phyloP scores from a whole-genome alignment of 805 yeast species.

The Saccharomycopsis sp. region DNA sequence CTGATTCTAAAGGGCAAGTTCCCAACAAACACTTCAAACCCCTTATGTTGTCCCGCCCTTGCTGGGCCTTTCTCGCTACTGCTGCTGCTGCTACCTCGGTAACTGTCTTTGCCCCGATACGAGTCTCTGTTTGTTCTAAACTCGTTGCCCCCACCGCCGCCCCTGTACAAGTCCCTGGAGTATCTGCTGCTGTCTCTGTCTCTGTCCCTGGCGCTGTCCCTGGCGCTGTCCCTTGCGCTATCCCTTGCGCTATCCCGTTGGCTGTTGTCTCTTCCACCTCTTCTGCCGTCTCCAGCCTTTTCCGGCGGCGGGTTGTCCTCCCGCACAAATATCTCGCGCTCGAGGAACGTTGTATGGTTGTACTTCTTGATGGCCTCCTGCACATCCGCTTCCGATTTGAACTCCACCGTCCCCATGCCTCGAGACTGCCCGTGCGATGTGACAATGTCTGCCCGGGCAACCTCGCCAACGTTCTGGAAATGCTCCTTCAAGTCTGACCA shows the following conservation, averaged over 20 bases:
- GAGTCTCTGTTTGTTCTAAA: slow-evolving; percentile 11
- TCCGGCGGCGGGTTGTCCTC: slow-evolving; percentile 82
- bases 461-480: slow-evolving; percentile 53
- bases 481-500: slow-evolving; percentile 50
- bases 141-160: slow-evolving; percentile 17
- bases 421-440: slow-evolving; percentile 70
- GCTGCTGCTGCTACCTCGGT: slow-evolving; percentile 21
- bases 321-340: slow-evolving; percentile 80
- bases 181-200: slow-evolving; percentile 25
- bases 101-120: slow-evolving; percentile 23
- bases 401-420: slow-evolving; percentile 91
- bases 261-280: slow-evolving; percentile 16
- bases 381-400: slow-evolving; percentile 54
- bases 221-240: slow-evolving; percentile 9
- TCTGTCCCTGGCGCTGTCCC: slow-evolving; percentile 23
- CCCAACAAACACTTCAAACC: slow-evolving; percentile 64
- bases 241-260: slow-evolving; percentile 2
- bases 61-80: slow-evolving; percentile 3
- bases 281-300: slow-evolving; percentile 21
- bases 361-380: slow-evolving; percentile 59
- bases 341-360: slow-evolving; percentile 56
- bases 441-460: slow-evolving; percentile 76
- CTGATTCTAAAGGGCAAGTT: slow-evolving; percentile 74
- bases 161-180: slow-evolving; percentile 22
- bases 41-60: slow-evolving; percentile 24